A percentile compares a stretch with the other conserved stretches of the same genome.
These are phyloP conservation scores for Kodamaea derodonti DNA, from an alignment of 1,139 yeast species.

Conservation along the genomic window DNA sequence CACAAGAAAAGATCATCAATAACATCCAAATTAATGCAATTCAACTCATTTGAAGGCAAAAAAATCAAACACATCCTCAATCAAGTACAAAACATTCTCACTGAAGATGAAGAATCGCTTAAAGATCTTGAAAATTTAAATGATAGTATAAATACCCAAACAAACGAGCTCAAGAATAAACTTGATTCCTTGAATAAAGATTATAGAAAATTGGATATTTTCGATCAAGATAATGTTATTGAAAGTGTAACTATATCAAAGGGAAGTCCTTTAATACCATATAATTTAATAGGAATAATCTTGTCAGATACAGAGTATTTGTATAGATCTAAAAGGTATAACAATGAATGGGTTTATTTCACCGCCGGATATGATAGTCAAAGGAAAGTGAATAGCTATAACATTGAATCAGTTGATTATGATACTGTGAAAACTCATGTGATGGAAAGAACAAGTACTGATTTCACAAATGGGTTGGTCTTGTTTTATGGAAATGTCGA, in stretches of 20 bases:
- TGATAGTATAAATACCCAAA: constrained; percentile 6
- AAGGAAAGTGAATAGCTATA: constrained; percentile 15
- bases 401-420: constrained; percentile 19
- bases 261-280: constrained; percentile 11
- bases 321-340: constrained; percentile 10
- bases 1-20: constrained; percentile 16
- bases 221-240: constrained; percentile 19
- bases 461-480: constrained; percentile 15
- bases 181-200: constrained; percentile 16
- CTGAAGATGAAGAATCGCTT: background rate
- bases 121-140: background rate
- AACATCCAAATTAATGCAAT: constrained; percentile 23
- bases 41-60: constrained; percentile 37
- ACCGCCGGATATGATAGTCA: constrained; percentile 9
- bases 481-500: constrained; percentile 18
- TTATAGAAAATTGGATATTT: constrained; percentile 21
- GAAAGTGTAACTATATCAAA: background rate
- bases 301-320: constrained; percentile 29
- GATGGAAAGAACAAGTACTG: constrained; percentile 12
- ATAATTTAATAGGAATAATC: constrained; percentile 26
- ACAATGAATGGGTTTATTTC: constrained; percentile 13
- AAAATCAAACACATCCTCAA: constrained; percentile 24
- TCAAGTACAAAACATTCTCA: constrained; percentile 18
- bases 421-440: constrained; percentile 16
- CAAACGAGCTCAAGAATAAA: constrained; percentile 15